Conservation (phyloP, 1,284 basidiomycete species). For the Moesziomyces parantarcticus region DNA sequence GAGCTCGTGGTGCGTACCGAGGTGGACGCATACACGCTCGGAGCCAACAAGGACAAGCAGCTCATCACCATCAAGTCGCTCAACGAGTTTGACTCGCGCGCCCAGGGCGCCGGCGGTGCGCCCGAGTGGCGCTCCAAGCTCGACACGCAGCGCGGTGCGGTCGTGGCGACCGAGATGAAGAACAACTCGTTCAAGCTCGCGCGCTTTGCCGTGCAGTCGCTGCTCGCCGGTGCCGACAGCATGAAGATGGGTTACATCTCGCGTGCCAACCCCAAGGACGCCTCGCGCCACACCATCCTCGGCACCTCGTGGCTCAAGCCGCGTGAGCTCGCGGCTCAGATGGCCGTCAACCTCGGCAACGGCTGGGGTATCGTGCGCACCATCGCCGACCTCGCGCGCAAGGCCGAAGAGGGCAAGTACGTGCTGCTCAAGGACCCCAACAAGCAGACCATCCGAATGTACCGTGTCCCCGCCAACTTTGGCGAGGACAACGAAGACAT, state of each 20-base stretch:
- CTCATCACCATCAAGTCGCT: conserved; percentile 85
- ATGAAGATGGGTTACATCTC: conserved; percentile 99
- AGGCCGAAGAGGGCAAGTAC: conserved; percentile 59
- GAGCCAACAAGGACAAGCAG: conserved; percentile 56
- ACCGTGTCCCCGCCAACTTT: conserved; percentile 86
- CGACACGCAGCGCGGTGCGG: conserved; percentile 95
- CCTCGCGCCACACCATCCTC: conserved; percentile 92
- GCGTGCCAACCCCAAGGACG: conserved; percentile 90
- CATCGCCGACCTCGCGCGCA: conserved; percentile 62
- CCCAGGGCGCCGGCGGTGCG: conserved; percentile 88
- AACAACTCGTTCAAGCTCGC: conserved; percentile 99
- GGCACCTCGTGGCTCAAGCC: conserved; percentile 96
- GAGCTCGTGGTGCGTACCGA: conserved; percentile 94
- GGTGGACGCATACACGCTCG: conserved; percentile 83
- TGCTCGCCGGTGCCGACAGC: conserved; percentile 92
- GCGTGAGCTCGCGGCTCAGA: conserved; percentile 90
- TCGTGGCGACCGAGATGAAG: conserved; percentile 99
- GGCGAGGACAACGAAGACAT: conserved; percentile 74
- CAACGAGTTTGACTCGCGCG: conserved; percentile 95
- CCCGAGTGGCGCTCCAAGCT: conserved; percentile 97
- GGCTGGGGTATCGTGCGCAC: conserved; percentile 93
- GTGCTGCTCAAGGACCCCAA: conserved; percentile 67
- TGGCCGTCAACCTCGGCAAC: conserved; percentile 93
- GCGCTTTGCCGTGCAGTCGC: conserved; percentile 95
- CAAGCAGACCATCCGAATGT: conserved; percentile 86